Evolutionary conservation across 805 yeast genomes (phyloP), one percentile per base, ranked within the genome.

Genomic region (Millerozyma acaciae): DNA sequence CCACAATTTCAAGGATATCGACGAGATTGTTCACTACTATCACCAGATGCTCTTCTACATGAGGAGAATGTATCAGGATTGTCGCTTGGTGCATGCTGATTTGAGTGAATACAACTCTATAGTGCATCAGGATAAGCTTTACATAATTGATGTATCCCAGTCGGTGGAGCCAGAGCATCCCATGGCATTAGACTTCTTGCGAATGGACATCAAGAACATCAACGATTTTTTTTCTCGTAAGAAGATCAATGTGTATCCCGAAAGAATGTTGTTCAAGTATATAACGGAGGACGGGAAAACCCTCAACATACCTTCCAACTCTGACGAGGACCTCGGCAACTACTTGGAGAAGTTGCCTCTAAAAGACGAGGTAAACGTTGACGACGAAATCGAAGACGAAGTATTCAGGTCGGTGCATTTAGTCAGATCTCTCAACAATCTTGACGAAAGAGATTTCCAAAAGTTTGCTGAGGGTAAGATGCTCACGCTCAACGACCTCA

Each of bases 161-260:
- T 80, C 94, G 23, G 97, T 93, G 16, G 97, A 93, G 57, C 97
- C 96, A 7, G 96, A 88, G 48, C 99, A 93, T 60, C 97, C 96
- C 8, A 87, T 87, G 87, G 84, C 95, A 26, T 68, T 93, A 44
- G 97, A 93, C 56, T 93, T 93, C 55, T 62, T 93, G 39, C 70
- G 99, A 53, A 93, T 93, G 98, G 99, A 93, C 61, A 89, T 93
- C 52, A 93, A 90, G 57, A 93, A 93, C 52, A 85, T 90, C 16
- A 93, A 90, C 51, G 93, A 85, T 48, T 93, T 81, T 56, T 93
- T 93, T 50, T 70, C 71, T 38, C 70, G 79, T 40, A 74, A 73
- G 48, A 78, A 81, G 55, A 85, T 89, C 26, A 73, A 75, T 32
- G 82, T 86, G 10, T 83, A 84, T 47, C 76, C 94, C 3, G 97